These are phyloP conservation scores for Glycyrrhiza uralensis DNA, from an alignment of 306 rosid genomes.

Conservation along the genomic window DNA sequence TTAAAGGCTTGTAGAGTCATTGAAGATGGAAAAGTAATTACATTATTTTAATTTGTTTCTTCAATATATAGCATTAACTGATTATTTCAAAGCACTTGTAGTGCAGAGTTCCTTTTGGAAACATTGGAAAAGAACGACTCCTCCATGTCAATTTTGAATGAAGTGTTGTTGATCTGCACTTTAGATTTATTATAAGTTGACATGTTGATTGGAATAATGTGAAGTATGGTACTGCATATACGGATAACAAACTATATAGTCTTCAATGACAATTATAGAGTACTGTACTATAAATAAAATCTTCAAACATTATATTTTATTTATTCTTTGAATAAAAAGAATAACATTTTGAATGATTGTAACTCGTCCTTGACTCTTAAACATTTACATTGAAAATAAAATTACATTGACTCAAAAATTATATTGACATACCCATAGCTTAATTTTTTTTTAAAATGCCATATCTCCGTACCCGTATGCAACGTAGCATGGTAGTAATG, in stretches of 20 bases:
- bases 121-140: neutral
- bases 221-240: neutral
- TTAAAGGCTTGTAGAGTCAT: slow-evolving; percentile 33
- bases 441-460: no score
- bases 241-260: neutral
- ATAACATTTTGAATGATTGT: no score
- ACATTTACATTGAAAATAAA: no score
- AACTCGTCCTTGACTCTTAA: no score
- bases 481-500: no score
- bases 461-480: no score
- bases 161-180: neutral
- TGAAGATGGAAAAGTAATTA: slow-evolving; percentile 23
- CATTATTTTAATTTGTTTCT: slow-evolving; percentile 7
- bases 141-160: neutral
- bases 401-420: no score
- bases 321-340: no score
- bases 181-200: neutral
- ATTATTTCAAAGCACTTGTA: neutral
- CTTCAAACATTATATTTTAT: neutral
- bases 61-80: neutral
- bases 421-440: no score
- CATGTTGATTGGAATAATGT: neutral
- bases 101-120: neutral
- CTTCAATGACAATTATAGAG: neutral
- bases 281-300: neutral